These are phyloP conservation scores for Geotrichum klebahnii DNA, from an alignment of 1,139 yeast genomes.

Conservation along the genomic window DNA sequence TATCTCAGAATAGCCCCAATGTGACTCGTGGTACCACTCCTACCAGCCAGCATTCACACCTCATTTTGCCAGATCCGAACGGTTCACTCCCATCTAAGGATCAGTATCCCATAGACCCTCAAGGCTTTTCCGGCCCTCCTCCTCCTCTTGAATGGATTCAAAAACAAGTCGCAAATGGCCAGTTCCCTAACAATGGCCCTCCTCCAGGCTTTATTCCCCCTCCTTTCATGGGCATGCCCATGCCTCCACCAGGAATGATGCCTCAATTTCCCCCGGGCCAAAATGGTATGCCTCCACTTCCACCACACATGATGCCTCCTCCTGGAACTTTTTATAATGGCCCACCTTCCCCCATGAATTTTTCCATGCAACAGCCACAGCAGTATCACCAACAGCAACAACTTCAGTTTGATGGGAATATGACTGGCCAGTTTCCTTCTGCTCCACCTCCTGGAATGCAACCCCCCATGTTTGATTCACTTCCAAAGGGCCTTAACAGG, in stretches of 20 bases:
- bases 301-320: slow-evolving; percentile 16
- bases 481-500: slow-evolving; percentile 12
- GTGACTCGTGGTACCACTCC: slow-evolving; percentile 5
- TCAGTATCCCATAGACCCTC: slow-evolving; percentile 7
- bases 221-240: slow-evolving; percentile 14
- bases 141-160: slow-evolving; percentile 17
- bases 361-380: slow-evolving; percentile 16
- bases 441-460: slow-evolving; percentile 27
- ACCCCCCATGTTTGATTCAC: slow-evolving; percentile 23
- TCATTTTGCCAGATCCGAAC: not conserved
- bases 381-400: too few species aligned
- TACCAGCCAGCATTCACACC: slow-evolving; percentile 2
- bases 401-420: slow-evolving; percentile 11
- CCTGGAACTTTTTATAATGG: slow-evolving; percentile 10
- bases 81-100: not conserved
- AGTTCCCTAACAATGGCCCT: slow-evolving; percentile 14
- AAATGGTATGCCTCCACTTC: slow-evolving; percentile 18
- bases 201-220: slow-evolving; percentile 18
- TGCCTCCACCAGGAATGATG: slow-evolving; percentile 13
- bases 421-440: slow-evolving; percentile 19
- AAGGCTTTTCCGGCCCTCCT: slow-evolving; percentile 15
- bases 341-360: slow-evolving; percentile 12
- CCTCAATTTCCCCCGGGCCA: slow-evolving; percentile 12
- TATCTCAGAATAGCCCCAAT: not conserved
- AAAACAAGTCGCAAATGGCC: slow-evolving; percentile 10